phyloP scores from a whole-genome alignment of 2,329 filamentous ascomycete genomes.

The Rhynchosporium graminicola region DNA sequence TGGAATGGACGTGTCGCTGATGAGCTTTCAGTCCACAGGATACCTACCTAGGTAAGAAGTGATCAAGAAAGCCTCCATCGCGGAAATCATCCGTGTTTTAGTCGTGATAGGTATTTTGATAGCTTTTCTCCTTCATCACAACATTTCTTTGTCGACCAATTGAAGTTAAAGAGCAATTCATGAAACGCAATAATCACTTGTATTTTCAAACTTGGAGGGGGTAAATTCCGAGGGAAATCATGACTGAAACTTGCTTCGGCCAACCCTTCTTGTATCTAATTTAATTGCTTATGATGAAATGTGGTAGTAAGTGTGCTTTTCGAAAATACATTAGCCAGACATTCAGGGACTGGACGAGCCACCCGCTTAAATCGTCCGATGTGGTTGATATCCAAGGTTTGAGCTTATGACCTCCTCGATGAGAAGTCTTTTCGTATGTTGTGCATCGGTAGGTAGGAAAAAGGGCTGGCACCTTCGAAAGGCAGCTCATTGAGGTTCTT shows the following conservation, averaged over 20 bases:
- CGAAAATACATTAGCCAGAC: not conserved
- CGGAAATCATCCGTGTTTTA: no score
- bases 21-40: no score
- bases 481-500: no score
- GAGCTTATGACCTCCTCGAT: not conserved
- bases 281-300: not conserved
- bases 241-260: not conserved
- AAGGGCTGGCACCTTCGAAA: no score
- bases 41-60: no score
- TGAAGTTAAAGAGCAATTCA: not conserved
- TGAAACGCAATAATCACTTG: not conserved
- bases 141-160: not conserved
- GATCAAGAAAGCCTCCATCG: no score
- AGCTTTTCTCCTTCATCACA: no score
- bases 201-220: not conserved
- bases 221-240: not conserved
- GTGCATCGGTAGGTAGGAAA: no score
- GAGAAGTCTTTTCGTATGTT: not conserved
- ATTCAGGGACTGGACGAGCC: not conserved
- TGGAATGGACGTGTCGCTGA: not conserved
- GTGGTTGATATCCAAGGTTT: not conserved
- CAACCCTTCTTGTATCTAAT: not conserved
- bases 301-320: not conserved
- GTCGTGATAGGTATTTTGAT: no score
- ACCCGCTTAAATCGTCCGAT: not conserved